Conservation (phyloP, 768 basidiomycete genomes). For the Mycena haematopus region DNA sequence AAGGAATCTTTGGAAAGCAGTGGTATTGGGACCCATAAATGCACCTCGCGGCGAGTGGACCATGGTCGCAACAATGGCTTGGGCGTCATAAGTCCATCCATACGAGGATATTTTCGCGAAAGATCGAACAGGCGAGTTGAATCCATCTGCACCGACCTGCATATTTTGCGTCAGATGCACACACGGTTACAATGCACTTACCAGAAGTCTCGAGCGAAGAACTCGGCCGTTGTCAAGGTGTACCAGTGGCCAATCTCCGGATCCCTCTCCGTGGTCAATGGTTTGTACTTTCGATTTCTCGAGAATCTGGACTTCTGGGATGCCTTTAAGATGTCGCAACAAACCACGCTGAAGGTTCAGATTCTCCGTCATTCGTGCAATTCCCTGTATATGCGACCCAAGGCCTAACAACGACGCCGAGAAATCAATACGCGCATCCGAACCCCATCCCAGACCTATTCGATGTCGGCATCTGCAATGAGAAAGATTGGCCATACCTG, state of each 20-base stretch:
- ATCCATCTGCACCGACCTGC: constrained; percentile 94
- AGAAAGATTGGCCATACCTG: constrained; percentile 57
- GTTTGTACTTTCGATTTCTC: constrained; percentile 78
- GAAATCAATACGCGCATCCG: constrained; percentile 80
- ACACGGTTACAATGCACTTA: constrained; percentile 37
- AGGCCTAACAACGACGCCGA: constrained; percentile 56
- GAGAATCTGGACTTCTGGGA: constrained; percentile 64
- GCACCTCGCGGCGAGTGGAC: constrained; percentile 69
- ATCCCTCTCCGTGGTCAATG: constrained; percentile 59
- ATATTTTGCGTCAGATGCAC: constrained; percentile 3
- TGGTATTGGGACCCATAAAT: constrained; percentile 71
- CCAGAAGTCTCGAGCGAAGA: constrained; percentile 77
- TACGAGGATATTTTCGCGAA: constrained; percentile 87
- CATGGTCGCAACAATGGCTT: constrained; percentile 91
- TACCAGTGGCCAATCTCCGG: constrained; percentile 82
- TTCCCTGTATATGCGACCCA: constrained; percentile 43
- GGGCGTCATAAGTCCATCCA: constrained; percentile 91
- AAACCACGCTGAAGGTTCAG: constrained; percentile 90
- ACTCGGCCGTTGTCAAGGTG: constrained; percentile 70
- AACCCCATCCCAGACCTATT: constrained; percentile 93
- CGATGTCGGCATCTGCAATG: constrained; percentile 11
- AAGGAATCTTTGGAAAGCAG: constrained; percentile 93
- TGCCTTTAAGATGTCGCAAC: constrained; percentile 62
- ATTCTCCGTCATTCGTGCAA: constrained; percentile 92
- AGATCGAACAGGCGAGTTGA: constrained; percentile 89